Evolutionary conservation across 768 basidiomycete genomes (phyloP).

Genomic region (Pleurotus tuoliensis): DNA sequence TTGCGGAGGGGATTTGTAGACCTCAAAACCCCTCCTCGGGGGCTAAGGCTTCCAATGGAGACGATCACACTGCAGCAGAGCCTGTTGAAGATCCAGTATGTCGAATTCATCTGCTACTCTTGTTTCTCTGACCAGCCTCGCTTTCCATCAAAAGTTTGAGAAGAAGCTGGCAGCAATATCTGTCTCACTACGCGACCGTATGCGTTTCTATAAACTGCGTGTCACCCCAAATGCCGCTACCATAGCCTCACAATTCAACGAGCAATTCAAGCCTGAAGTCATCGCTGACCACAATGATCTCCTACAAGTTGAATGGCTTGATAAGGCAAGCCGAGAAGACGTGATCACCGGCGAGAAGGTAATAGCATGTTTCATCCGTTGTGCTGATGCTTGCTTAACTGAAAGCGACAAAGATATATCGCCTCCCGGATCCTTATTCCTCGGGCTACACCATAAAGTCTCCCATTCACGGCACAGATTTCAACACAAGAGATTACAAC

Average conservation of each 20-base stretch:
- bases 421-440: constrained; percentile 61
- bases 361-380: constrained; percentile 8
- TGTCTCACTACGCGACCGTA: constrained; percentile 71
- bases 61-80: constrained; percentile 46
- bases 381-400: not conserved
- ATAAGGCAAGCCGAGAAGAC: constrained; percentile 42
- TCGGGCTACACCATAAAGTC: constrained; percentile 74
- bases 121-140: not conserved
- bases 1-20: constrained; percentile 50
- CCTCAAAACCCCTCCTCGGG: constrained; percentile 27
- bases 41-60: constrained; percentile 30
- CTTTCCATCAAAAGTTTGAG: constrained; percentile 50
- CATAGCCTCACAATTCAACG: constrained; percentile 77
- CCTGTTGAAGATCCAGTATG: constrained; percentile 64
- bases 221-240: constrained; percentile 67
- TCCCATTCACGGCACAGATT: constrained; percentile 78
- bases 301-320: constrained; percentile 82
- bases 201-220: constrained; percentile 82
- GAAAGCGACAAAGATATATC: constrained; percentile 49
- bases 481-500: constrained; percentile 78
- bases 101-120: constrained; percentile 6
- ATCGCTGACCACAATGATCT: constrained; percentile 84
- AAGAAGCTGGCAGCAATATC: constrained; percentile 70
- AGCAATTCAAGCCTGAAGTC: constrained; percentile 79
- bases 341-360: constrained; percentile 73